Evolutionary conservation across 306 rosid species (phyloP).

Genomic region (Cucumis cinereus): DNA sequence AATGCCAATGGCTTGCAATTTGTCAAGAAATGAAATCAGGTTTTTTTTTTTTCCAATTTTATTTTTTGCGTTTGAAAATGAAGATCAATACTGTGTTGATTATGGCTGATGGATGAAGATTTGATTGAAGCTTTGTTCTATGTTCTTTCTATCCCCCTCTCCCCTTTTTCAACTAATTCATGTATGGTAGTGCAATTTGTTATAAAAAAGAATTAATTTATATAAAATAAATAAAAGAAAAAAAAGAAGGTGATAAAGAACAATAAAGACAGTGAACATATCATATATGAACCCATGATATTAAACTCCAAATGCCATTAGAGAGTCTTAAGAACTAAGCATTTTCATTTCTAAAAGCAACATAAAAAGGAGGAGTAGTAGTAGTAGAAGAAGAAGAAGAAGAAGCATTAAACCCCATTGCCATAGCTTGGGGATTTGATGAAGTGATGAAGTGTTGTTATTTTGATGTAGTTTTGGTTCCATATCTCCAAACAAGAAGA

Average conservation of each 20-base stretch:
- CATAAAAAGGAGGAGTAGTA: background rate
- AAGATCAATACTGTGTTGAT: background rate
- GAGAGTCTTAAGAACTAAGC: background rate
- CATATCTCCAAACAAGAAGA: conserved; percentile 20
- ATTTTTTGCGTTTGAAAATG: background rate
- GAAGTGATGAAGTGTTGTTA: background rate
- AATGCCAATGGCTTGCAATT: conserved; percentile 77
- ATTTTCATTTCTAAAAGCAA: background rate
- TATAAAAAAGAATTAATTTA: too few species aligned
- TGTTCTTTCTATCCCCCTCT: background rate
- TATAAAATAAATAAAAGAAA: too few species aligned
- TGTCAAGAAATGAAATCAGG: conserved; percentile 42
- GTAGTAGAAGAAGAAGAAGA: background rate
- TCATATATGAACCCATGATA: background rate
- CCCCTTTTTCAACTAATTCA: background rate
- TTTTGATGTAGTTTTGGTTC: background rate
- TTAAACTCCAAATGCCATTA: background rate
- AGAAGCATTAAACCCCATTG: background rate
- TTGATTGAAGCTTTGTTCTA: background rate
- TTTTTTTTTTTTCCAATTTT: background rate
- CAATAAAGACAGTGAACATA: background rate
- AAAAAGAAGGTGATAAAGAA: too few species aligned
- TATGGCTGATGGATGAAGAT: background rate
- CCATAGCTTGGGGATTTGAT: background rate
- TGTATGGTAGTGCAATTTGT: too few species aligned